These are phyloP conservation scores for Aureobasidium leucospermi DNA, from an alignment of 2,329 filamentous ascomycete species.

Conservation along the genomic window DNA sequence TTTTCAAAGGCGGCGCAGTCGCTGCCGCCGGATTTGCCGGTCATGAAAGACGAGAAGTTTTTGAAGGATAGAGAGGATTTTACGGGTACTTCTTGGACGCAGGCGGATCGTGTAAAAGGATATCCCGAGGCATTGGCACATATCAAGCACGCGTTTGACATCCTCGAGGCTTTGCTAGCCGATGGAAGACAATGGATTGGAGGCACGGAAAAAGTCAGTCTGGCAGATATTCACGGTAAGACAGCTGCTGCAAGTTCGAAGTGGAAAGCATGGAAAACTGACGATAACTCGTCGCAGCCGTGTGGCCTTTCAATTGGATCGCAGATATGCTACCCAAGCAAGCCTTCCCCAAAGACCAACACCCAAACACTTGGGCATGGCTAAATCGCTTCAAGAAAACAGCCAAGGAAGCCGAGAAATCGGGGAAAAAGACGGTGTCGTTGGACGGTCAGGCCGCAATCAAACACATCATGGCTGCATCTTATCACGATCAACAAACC, in stretches of 20 bases:
- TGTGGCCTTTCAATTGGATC: conserved; percentile 57
- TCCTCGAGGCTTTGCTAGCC: conserved; percentile 56
- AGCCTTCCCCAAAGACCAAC: conserved; percentile 45
- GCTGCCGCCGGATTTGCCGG: conserved; percentile 49
- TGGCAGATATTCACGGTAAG: conserved; percentile 57
- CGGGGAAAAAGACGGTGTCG: conserved; percentile 33
- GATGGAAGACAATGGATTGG: conserved; percentile 63
- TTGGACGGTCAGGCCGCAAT: conserved; percentile 51
- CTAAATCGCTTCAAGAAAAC: conserved; percentile 52
- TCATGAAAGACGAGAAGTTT: conserved; percentile 53
- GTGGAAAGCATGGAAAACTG: neutral
- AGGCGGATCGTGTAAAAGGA: conserved; percentile 32
- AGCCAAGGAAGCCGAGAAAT: conserved; percentile 36
- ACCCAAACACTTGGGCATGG: conserved; percentile 58
- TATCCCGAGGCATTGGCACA: conserved; percentile 51
- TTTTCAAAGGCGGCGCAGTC: conserved; percentile 48
- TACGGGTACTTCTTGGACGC: conserved; percentile 36
- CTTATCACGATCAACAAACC: conserved; percentile 40
- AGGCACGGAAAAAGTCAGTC: conserved; percentile 42
- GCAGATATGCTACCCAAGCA: conserved; percentile 48
- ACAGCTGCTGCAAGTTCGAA: neutral
- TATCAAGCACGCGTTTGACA: conserved; percentile 46
- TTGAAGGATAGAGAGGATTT: conserved; percentile 49
- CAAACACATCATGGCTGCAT: conserved; percentile 37
- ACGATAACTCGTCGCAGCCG: conserved; percentile 11